Evolutionary conservation across 305 asterid genomes (phyloP), one percentile per base, ranked within the genome.

Genomic region (Rubia balearica): DNA sequence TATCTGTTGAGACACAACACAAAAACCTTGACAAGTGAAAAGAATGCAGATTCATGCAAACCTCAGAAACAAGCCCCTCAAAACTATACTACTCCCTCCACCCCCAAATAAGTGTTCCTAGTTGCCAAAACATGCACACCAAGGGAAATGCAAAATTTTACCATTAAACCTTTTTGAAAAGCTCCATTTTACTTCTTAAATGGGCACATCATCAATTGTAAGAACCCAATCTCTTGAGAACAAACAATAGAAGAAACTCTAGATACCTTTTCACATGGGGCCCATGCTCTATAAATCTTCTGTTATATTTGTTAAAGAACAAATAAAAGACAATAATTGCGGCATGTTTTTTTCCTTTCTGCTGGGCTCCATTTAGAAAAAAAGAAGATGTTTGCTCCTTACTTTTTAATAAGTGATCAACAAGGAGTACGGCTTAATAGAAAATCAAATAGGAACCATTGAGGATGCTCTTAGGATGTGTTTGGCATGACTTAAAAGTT

Each of bases 1-100:
- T 84, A 94, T 94, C 99, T 94, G 79, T 76, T 51, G 51, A 51
- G 77, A 79, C 68, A 70, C 64, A 73, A 70, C 14, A 27, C 33
- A 42, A 65, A 43, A 21, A 40, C 17, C 63, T 53, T 43, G 65
- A 33, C 3, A 27, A 48, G 5, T 8, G 19, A 6, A 68, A 5
- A 33, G 12, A 8, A 42, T 10, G 72, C 30, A 68, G 14, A 51
- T 68, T 48, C 27, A 68, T 67, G 22, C 16, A 12, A 24, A 45
- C 8, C 24, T 38, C n/a, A 46, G 16, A 2, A 68, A 41, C 49
- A 68, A 49, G 59, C 21, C 19, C 7, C 57, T 8, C 7, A 65
- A 65, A 40, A 65, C 8, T 9, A 1, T 48, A 14, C 1, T 14
- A 55, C 24, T 40, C 53, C 13, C 2, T 43, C 49, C 51, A 30